Percentiles rank a stretch among this genome's conserved stretches.
Conservation (phyloP, 2,329 filamentous ascomycete species). For the Calonectria hawksworthii region DNA sequence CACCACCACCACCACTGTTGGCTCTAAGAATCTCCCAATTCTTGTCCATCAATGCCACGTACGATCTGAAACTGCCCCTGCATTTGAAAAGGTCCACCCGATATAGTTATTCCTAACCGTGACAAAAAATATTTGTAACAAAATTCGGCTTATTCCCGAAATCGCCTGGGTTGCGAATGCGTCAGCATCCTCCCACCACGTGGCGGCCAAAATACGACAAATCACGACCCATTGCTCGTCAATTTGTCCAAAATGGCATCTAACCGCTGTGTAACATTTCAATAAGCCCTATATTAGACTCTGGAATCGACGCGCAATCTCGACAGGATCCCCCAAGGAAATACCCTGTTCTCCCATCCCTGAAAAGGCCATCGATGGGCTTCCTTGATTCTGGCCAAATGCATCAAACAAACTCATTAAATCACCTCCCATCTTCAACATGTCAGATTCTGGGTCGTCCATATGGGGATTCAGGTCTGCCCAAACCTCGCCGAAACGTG, state of each 20-base stretch:
- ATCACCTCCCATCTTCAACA: constrained; percentile 51
- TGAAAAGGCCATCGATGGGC: constrained; percentile 26
- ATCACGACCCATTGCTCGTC: background rate
- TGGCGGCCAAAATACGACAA: background rate
- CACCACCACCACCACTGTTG: too few species aligned
- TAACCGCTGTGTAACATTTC: too few species aligned
- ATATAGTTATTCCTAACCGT: background rate
- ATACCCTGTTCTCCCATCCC: constrained; percentile 33
- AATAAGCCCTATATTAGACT: constrained; percentile 41
- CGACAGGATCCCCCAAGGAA: constrained; percentile 28
- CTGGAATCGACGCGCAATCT: constrained; percentile 51
- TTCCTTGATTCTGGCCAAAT: constrained; percentile 48
- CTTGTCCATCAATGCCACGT: background rate
- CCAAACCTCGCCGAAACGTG: constrained; percentile 18
- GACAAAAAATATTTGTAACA: background rate
- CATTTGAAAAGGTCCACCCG: background rate
- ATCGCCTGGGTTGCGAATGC: background rate
- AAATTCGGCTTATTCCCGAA: background rate
- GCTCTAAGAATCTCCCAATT: background rate
- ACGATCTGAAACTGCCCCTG: background rate
- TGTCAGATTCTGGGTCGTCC: constrained; percentile 44
- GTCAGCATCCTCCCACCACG: background rate
- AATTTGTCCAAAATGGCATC: background rate
- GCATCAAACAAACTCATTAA: constrained; percentile 53
- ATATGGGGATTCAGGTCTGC: background rate